Base-by-base conservation (phyloP, 352 stramenopile genomes). In the Globisporangium barbulae region DNA sequence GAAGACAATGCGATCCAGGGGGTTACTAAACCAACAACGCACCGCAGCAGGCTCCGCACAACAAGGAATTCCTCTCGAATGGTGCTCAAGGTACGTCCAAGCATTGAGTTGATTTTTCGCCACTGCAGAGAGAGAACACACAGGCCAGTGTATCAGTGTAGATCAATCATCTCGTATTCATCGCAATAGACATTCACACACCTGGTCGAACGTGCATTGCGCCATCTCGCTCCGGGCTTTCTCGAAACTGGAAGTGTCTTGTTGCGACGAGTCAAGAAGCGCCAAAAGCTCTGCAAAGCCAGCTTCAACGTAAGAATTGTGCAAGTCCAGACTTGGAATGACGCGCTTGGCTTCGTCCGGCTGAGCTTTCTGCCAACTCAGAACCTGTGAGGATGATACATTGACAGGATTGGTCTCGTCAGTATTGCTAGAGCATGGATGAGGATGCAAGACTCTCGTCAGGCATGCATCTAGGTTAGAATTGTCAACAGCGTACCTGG, bases 31-130 rank as follows among this genome's bases (percentile, higher is more conserved):
- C 9, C 33, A 25, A 5, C 9, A 56, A 64, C 69, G 33, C 59
- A 89, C 76, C 95, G 92, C 42, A 99, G 82, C 47, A 89, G 71
- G 22, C 70, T 37, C 54, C 96, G 87, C 58, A 95, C 83, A 56
- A 81, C 60, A 47, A 83, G 56, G 62, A 98, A 98, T 6, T 79
- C 73, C n/a, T 81, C 66, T 5, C 77, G 83, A 19, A 98, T 69
- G 67, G 71, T 67, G 3, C 75, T 33, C 21, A 98, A 70, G 5
- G 76, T 60, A 10, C 33, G 28, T 22, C 78, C 84, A 35, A 93
- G 59, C 1, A 15, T 53, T 8, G 53, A 13, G 53, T 90, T 62
- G 0, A 76, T 53, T 3, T 53, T 44, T 10, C 22, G 28, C 86
- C 84, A 95, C 84, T 93, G 47, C 9, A 53, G 62, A 5, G 12